Evolutionary conservation across 208 protist species (phyloP).

Genomic region (Trypanosomatidae sp.): DNA sequence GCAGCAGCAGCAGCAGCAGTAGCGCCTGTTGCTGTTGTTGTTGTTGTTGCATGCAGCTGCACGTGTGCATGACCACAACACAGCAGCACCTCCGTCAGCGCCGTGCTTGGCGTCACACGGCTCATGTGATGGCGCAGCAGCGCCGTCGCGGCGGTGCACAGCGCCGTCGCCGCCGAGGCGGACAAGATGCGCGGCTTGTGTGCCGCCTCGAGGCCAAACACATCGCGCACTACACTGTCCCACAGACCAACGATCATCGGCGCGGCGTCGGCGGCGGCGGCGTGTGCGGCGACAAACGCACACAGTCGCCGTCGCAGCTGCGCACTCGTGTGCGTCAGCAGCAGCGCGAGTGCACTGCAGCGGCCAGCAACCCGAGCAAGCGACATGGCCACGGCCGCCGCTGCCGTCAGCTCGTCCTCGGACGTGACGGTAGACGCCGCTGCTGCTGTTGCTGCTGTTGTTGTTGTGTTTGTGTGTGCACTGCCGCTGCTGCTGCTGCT

Average conservation of each 20-base stretch:
- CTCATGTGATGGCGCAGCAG: constrained; percentile 19
- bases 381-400: constrained; percentile 35
- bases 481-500: background rate
- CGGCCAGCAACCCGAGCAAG: constrained; percentile 31
- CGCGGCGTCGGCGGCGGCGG: constrained; percentile 11
- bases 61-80: constrained; percentile 71
- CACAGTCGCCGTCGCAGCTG: constrained; percentile 15
- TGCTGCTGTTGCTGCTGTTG: constrained; percentile 5
- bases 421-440: constrained; percentile 17
- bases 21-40: too few relatives aligned
- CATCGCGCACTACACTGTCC: constrained; percentile 29
- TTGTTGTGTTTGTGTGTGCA: too few relatives aligned
- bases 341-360: constrained; percentile 35
- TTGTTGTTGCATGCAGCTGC: too few relatives aligned
- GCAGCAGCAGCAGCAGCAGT: too few relatives aligned
- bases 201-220: constrained; percentile 40
- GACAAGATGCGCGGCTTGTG: constrained; percentile 38
- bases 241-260: constrained; percentile 30
- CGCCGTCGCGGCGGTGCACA: constrained; percentile 21
- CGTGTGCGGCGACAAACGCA: constrained; percentile 14
- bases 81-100: constrained; percentile 47
- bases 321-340: constrained; percentile 59
- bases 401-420: too few relatives aligned
- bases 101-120: too few relatives aligned
- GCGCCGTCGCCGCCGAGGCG: constrained; percentile 11